These are phyloP conservation scores for Elaeagnus macrophylla DNA, from an alignment of 306 rosid species.

Conservation along the genomic window DNA sequence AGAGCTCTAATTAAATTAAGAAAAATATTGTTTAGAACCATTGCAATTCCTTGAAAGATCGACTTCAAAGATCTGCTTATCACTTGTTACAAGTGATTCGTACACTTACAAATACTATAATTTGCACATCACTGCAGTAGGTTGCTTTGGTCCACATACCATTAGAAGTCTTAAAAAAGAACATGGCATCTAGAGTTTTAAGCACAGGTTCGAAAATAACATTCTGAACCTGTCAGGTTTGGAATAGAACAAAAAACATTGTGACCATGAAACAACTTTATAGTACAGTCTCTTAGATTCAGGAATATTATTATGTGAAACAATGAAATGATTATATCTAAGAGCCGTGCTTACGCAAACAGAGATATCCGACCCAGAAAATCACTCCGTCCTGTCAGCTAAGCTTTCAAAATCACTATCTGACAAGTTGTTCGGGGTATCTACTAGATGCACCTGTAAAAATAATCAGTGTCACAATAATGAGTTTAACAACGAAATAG, in stretches of 20 bases:
- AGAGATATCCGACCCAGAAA: conserved; percentile 92
- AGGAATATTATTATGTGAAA: conserved; percentile 2
- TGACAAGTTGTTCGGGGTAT: conserved; percentile 81
- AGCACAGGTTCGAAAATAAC: conserved; percentile 98
- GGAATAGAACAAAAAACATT: neutral
- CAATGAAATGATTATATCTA: conserved; percentile 4
- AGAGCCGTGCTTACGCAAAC: conserved; percentile 80
- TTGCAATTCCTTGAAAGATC: no score
- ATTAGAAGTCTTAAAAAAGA: conserved; percentile 49
- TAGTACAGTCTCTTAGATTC: neutral
- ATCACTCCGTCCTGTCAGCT: conserved; percentile 75
- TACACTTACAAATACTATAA: no score
- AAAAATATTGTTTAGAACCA: no score
- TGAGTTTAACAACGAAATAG: neutral
- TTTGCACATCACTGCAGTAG: conserved; percentile 45
- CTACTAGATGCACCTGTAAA: conserved; percentile 93
- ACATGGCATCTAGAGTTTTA: conserved; percentile 99
- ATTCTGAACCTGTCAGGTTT: conserved; percentile 70
- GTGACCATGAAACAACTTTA: neutral
- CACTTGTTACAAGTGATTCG: no score
- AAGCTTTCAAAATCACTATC: conserved; percentile 84
- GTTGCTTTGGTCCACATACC: conserved; percentile 85
- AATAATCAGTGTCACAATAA: conserved; percentile 18
- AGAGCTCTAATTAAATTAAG: no score
- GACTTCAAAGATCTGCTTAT: no score